phyloP scores from a whole-genome alignment of 345 rosid genomes.

The Ricinus communis region DNA sequence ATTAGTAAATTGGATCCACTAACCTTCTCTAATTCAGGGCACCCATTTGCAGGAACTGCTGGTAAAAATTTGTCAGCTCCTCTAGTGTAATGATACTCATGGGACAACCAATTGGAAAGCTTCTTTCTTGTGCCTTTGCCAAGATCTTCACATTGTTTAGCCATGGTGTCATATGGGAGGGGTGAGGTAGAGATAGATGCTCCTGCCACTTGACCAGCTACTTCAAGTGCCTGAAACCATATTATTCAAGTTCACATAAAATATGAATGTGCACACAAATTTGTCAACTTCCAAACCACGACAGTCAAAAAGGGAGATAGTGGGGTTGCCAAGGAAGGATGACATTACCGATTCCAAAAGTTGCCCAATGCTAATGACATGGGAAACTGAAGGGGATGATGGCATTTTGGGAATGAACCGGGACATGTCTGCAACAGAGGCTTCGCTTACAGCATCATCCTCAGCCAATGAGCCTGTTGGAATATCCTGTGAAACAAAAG shows the following conservation, averaged over 20 bases:
- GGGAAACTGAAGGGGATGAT: constrained; percentile 62
- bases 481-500: constrained; percentile 51
- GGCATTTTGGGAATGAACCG: constrained; percentile 58
- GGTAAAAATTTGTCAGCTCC: constrained; percentile 28
- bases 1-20: background rate
- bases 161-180: constrained; percentile 77
- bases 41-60: constrained; percentile 25
- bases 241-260: background rate
- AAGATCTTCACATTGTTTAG: constrained; percentile 82
- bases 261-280: background rate
- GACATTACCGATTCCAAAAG: constrained; percentile 81
- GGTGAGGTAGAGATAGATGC: constrained; percentile 80
- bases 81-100: constrained; percentile 48
- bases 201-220: constrained; percentile 92
- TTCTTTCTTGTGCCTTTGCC: constrained; percentile 76
- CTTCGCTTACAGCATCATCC: constrained; percentile 75
- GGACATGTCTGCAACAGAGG: constrained; percentile 56
- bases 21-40: constrained; percentile 50
- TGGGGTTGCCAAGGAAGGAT: background rate
- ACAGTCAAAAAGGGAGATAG: background rate
- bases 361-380: constrained; percentile 81
- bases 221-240: constrained; percentile 76
- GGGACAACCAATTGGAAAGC: constrained; percentile 86
- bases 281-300: background rate
- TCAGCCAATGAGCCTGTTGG: constrained; percentile 46